Conservation (phyloP, 371 early-diverging fungal species). For the Mucor mucedo region DNA sequence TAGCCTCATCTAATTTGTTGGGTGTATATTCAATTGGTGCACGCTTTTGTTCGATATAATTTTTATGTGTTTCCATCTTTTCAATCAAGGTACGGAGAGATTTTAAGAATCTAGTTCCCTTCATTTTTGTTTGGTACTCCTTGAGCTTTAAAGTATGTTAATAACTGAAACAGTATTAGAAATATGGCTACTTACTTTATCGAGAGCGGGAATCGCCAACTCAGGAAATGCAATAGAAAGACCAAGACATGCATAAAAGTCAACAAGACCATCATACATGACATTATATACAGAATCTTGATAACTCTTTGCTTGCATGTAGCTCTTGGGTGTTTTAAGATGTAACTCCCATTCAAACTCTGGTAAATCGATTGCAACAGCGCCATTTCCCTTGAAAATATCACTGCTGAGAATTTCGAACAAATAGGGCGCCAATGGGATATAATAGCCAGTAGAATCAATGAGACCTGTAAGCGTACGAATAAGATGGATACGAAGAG, state of each 20-base stretch:
- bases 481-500: conserved; percentile 86
- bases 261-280: conserved; percentile 70
- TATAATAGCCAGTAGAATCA: conserved; percentile 52
- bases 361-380: conserved; percentile 63
- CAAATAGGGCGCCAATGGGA: conserved; percentile 47
- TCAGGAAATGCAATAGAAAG: conserved; percentile 94
- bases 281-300: conserved; percentile 76
- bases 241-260: conserved; percentile 80
- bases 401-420: conserved; percentile 72
- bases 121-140: conserved; percentile 54
- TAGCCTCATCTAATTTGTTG: conserved; percentile 67
- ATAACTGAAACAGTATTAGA: not conserved
- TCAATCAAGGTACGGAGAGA: conserved; percentile 80
- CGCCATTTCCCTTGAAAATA: conserved; percentile 49
- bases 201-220: conserved; percentile 76
- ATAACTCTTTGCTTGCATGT: conserved; percentile 81
- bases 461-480: conserved; percentile 72
- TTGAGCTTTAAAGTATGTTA: conserved; percentile 46
- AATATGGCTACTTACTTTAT: conserved; percentile 52
- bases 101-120: conserved; percentile 72
- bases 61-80: conserved; percentile 80
- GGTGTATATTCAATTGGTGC: conserved; percentile 79
- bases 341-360: conserved; percentile 76
- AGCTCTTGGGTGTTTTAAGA: conserved; percentile 81
- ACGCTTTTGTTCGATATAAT: conserved; percentile 78